A percentile compares a stretch with the other conserved stretches of the same genome.
Conservation (phyloP, 257 asterid species). For the Lycium barbarum region DNA sequence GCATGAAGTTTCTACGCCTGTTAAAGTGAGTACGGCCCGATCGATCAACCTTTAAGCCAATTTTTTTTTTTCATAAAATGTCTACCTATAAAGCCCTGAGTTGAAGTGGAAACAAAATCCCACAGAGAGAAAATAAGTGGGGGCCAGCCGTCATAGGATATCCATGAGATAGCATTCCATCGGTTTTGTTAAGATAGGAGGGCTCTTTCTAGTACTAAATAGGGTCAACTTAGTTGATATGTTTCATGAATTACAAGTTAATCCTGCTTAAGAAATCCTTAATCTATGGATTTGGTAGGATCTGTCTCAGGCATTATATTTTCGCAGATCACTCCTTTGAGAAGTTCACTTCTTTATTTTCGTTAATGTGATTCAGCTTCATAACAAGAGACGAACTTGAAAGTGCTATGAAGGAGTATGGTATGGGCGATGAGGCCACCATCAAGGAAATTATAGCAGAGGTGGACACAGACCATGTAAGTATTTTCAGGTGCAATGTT, state of each 20-base stretch:
- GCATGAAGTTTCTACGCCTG: background rate
- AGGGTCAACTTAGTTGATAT: background rate
- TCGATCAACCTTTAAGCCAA: background rate
- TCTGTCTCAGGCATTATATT: background rate
- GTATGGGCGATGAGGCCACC: conserved; percentile 70
- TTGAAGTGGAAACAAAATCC: background rate
- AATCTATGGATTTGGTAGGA: background rate
- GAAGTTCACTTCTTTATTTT: background rate
- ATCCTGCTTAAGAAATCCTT: background rate
- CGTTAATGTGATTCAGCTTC: conserved; percentile 44
- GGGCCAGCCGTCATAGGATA: background rate
- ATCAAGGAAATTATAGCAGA: conserved; percentile 69
- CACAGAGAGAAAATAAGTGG: background rate
- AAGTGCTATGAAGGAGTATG: conserved; percentile 73
- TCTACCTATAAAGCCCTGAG: background rate
- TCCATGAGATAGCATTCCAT: background rate
- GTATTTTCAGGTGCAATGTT: conserved; percentile 30
- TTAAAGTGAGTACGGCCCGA: background rate
- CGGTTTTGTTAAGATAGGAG: background rate
- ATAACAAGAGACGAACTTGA: conserved; percentile 76
- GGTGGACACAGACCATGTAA: conserved; percentile 75
- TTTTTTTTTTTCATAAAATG: background rate
- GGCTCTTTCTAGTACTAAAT: background rate
- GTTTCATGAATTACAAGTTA: conserved; percentile 16
- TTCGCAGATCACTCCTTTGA: background rate